Percentiles rank a stretch among this genome's conserved stretches.
phyloP scores from a whole-genome alignment of 257 asterid species.

The Gentiana dahurica region DNA sequence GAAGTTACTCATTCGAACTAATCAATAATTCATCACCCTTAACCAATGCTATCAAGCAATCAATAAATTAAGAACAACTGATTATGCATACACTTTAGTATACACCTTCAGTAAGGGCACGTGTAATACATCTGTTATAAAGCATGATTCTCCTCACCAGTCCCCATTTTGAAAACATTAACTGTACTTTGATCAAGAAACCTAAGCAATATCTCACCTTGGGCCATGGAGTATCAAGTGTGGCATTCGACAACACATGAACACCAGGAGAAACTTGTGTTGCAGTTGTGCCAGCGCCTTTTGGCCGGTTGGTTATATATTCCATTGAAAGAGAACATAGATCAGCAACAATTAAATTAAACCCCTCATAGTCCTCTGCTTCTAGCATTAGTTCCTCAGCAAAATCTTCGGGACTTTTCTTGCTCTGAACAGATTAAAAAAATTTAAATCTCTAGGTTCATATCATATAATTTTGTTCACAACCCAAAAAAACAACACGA shows the following conservation, averaged over 20 bases:
- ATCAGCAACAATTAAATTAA: constrained; percentile 70
- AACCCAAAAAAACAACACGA: not conserved
- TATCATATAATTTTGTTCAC: not conserved
- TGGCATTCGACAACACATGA: constrained; percentile 78
- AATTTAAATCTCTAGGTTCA: too few relatives aligned
- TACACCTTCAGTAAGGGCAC: too few relatives aligned
- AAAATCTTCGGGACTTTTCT: constrained; percentile 50
- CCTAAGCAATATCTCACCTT: constrained; percentile 30
- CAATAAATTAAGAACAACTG: too few relatives aligned
- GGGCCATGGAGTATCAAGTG: constrained; percentile 77
- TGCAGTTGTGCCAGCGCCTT: constrained; percentile 22
- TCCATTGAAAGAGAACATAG: constrained; percentile 57
- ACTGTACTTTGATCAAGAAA: too few relatives aligned
- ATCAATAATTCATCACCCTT: too few relatives aligned
- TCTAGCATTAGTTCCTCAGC: constrained; percentile 48
- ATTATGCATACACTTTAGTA: too few relatives aligned
- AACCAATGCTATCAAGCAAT: too few relatives aligned
- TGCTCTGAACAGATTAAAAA: constrained; percentile 27
- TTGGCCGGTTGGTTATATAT: constrained; percentile 68
- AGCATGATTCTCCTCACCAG: not conserved
- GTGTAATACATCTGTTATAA: not conserved
- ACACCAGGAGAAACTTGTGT: constrained; percentile 66
- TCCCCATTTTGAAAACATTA: too few relatives aligned
- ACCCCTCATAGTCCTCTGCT: constrained; percentile 44
- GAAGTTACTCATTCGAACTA: too few relatives aligned